Conservation (phyloP, 1,284 basidiomycete species). For the Laetiporus sulphureus region DNA sequence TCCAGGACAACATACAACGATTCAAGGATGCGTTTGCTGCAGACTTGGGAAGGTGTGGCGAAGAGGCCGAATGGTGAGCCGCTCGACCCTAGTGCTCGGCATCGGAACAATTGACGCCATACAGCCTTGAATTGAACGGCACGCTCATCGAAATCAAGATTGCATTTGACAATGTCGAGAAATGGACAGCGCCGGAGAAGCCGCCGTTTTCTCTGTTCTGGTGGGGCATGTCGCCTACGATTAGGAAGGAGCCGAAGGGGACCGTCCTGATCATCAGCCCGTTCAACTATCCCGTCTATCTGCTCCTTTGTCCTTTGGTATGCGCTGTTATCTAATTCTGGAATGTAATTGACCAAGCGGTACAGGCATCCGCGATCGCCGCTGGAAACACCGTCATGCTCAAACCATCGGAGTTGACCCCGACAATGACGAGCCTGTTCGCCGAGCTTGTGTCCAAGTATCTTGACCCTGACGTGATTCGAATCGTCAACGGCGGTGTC, state of each 20-base stretch:
- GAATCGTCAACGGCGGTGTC: conserved; percentile 70
- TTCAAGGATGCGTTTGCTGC: conserved; percentile 47
- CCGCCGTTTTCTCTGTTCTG: conserved; percentile 38
- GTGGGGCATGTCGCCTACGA: conserved; percentile 50
- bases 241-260: conserved; percentile 77
- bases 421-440: conserved; percentile 57
- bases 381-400: conserved; percentile 70
- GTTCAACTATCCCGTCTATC: conserved; percentile 54
- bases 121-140: conserved; percentile 53
- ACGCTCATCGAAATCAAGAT: conserved; percentile 51
- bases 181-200: conserved; percentile 71
- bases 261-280: conserved; percentile 62
- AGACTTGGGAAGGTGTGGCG: conserved; percentile 51
- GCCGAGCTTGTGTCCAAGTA: conserved; percentile 77
- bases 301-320: conserved; percentile 50
- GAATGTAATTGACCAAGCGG: neutral
- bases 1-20: conserved; percentile 56
- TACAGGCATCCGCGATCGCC: conserved; percentile 57
- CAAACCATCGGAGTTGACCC: conserved; percentile 75
- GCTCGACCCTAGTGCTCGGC: neutral
- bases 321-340: conserved; percentile 14
- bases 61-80: conserved; percentile 50
- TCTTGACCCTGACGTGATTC: conserved; percentile 63
- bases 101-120: neutral
- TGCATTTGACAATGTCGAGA: conserved; percentile 62